Evolutionary conservation across 306 rosid species (phyloP), one percentile per base, ranked within the genome.

Genomic region (Cicer bijugum): DNA sequence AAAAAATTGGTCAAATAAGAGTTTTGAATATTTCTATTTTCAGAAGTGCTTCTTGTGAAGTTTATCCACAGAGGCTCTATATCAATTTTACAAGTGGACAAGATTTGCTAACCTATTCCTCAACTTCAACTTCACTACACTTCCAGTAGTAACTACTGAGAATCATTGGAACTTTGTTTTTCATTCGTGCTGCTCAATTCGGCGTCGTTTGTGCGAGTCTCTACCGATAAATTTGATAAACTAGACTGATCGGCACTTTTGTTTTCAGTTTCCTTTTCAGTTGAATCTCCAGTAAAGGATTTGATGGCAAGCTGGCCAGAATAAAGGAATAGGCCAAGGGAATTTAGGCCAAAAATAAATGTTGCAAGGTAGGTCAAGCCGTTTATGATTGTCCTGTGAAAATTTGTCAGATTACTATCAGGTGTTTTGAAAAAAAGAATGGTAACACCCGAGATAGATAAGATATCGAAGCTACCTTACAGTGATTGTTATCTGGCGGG

Each of bases 281-380:
- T 61, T 52, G 86, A 78, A 53, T 33, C 96, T 66, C 79, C 92
- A 78, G 44, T 73, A 2, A 86, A 15, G 62, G 97, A 90, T 63
- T 89, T 81, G 19, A 91, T 56, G 84, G 88, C 88, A 53, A 94
- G 90, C 85, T 93, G 92, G 76, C 89, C 92, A 52, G 97, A 87
- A 80, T 91, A 91, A 72, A 93, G 97, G 70, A 93, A 69, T 59
- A 93, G 83, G 46, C 97, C 98, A 6, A 93, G 35, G 23, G 91
- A 88, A 56, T 91, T 94, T 48, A 89, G 57, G 78, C 93, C 96
- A 19, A 94, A 94, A 69, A 94, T 85, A 87, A 94, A 94, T 61
- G 96, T 94, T 19, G 92, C 96, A 11, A 94, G 97, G 85, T 94
- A 94, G 84, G 96, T 84, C 83, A 91, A 64, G 62, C 99, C 99